Evolutionary conservation across 2,329 filamentous ascomycete species (phyloP).

Genomic region (Tolypocladium tropicale): DNA sequence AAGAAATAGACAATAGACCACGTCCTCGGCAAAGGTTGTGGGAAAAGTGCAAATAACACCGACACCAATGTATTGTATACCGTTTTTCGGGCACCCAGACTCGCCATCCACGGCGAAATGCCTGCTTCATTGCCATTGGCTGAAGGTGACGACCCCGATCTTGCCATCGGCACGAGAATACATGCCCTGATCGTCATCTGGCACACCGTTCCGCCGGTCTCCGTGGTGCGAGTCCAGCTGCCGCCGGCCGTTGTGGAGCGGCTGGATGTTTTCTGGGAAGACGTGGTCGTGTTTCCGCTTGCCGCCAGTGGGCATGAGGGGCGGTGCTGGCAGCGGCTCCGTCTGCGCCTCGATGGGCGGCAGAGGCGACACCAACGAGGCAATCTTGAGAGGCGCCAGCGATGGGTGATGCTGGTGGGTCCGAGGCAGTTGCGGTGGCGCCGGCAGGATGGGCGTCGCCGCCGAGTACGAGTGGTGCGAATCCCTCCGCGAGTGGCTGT

Average conservation of each 20-base stretch:
- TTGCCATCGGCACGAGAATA: slow-evolving; percentile 26
- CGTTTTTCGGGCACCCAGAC: background rate
- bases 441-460: slow-evolving; percentile 14
- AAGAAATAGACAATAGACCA: background rate
- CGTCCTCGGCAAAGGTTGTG: background rate
- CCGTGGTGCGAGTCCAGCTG: slow-evolving; percentile 22
- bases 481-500: slow-evolving; percentile 17
- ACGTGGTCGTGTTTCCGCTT: slow-evolving; percentile 27
- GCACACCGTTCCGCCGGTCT: slow-evolving; percentile 11
- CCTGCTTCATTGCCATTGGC: slow-evolving; percentile 12
- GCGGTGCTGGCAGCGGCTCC: slow-evolving; percentile 15
- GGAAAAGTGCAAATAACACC: background rate
- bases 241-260: slow-evolving; percentile 26
- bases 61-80: background rate
- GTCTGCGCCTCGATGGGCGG: slow-evolving; percentile 25
- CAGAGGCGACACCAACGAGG: slow-evolving; percentile 21
- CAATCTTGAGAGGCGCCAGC: slow-evolving; percentile 26
- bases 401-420: slow-evolving; percentile 10
- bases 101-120: background rate
- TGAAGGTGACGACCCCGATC: slow-evolving; percentile 18
- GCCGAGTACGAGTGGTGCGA: slow-evolving; percentile 19
- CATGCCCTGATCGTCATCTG: slow-evolving; percentile 19
- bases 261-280: slow-evolving; percentile 19
- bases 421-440: slow-evolving; percentile 11
- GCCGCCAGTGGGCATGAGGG: slow-evolving; percentile 16